Percentiles rank a stretch among this genome's conserved stretches.
Conservation (phyloP, 345 rosid species). For the Salix arbutifolia region DNA sequence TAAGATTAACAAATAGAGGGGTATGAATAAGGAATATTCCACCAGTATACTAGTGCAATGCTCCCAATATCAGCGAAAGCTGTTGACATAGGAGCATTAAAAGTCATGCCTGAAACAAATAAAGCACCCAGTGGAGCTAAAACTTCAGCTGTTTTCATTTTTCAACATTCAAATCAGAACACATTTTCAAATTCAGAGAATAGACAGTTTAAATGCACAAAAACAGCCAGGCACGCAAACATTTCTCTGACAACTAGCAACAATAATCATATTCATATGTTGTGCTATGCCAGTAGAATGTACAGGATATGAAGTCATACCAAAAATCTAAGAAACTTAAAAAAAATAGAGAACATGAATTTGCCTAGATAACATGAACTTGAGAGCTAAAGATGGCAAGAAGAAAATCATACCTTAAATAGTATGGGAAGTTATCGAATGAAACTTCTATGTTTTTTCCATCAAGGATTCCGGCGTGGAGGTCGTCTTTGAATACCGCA, state of each 20-base stretch:
- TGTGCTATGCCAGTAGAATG: not conserved
- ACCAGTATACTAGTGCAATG: not conserved
- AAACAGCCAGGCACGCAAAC: not conserved
- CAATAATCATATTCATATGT: not conserved
- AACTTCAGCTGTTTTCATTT: not conserved
- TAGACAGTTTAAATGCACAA: not conserved
- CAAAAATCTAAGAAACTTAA: not conserved
- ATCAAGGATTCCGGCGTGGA: conserved; percentile 72
- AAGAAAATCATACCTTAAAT: conserved; percentile 56
- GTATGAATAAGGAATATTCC: not conserved
- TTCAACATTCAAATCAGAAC: not conserved
- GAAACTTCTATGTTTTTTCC: conserved; percentile 66
- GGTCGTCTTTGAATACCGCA: conserved; percentile 56
- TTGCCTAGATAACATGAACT: not conserved
- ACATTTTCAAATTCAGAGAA: not conserved
- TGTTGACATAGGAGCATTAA: not conserved
- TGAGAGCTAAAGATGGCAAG: not conserved
- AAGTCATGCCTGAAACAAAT: not conserved
- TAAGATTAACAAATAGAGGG: not conserved
- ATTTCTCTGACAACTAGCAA: not conserved
- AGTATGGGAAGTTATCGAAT: conserved; percentile 78
- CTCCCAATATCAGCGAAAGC: not conserved
- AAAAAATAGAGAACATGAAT: not conserved
- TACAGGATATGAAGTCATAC: not conserved
- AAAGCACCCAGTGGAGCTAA: not conserved